Conservation (phyloP, 2,329 filamentous ascomycete genomes). For the Trichoderma sp. region DNA sequence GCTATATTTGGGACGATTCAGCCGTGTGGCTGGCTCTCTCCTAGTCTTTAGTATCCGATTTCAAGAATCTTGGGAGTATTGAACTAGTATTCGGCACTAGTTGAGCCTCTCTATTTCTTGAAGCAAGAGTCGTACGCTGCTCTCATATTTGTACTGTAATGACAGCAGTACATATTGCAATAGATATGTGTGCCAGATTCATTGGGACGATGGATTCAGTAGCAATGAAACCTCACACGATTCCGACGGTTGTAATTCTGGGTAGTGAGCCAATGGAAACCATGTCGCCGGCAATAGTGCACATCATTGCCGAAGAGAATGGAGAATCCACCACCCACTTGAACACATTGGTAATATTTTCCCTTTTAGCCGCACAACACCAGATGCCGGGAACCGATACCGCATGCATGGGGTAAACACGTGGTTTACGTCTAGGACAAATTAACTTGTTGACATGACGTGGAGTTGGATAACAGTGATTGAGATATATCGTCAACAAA, state of each 20-base stretch:
- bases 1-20: not conserved
- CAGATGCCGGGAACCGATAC: not conserved
- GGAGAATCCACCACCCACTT: not conserved
- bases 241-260: not conserved
- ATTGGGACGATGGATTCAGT: not conserved
- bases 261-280: not conserved
- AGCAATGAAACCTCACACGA: not conserved
- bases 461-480: not conserved
- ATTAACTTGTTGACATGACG: not conserved
- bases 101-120: not conserved
- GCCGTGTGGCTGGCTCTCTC: not conserved
- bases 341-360: not conserved
- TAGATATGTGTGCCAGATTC: not conserved
- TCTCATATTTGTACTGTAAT: not conserved
- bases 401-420: not conserved
- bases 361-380: constrained; percentile 5
- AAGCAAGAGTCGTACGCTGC: not conserved
- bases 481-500: not conserved
- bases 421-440: not conserved
- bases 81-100: not conserved
- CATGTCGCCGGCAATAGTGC: not conserved
- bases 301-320: not conserved
- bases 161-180: not conserved
- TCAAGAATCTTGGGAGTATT: not conserved
- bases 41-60: not conserved